Conservation (phyloP, 139 green algal genomes). For the Tetradesmus lagerheimii region DNA sequence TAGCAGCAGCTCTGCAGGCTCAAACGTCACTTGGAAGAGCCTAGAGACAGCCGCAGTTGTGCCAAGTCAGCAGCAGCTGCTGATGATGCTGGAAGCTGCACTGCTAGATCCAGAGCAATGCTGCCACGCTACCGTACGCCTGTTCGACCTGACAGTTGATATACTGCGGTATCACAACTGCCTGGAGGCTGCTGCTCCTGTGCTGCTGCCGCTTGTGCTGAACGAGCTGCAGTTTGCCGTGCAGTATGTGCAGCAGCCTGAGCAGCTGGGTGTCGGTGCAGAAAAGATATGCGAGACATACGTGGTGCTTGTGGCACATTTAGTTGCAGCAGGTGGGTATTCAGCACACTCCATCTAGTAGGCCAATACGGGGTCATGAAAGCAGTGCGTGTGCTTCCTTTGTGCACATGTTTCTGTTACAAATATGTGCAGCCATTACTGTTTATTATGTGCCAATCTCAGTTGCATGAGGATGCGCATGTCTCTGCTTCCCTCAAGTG, state of each 20-base stretch:
- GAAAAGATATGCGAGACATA: neutral
- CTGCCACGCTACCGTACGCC: neutral
- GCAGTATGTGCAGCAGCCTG: neutral
- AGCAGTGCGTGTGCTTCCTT: too few relatives aligned
- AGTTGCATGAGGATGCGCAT: too few relatives aligned
- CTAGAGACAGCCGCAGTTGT: neutral
- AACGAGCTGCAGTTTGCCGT: neutral
- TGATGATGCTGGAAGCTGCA: neutral
- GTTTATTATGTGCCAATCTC: too few relatives aligned
- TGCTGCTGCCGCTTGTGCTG: neutral
- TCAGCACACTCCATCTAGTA: too few relatives aligned
- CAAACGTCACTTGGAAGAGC: neutral
- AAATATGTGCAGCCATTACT: too few relatives aligned
- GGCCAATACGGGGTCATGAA: too few relatives aligned
- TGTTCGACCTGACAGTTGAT: too few relatives aligned
- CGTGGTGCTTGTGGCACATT: neutral
- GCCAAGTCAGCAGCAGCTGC: neutral
- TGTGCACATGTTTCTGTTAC: too few relatives aligned
- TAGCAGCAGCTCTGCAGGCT: neutral
- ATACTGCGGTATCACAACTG: neutral
- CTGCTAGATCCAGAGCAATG: neutral
- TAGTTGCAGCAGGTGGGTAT: neutral
- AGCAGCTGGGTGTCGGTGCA: neutral
- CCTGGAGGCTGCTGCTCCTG: neutral
- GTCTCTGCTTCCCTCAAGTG: too few relatives aligned